Evolutionary conservation across 2,329 filamentous ascomycete species (phyloP), one percentile per base, ranked within the genome.

Genomic region (Geosmithia flava): DNA sequence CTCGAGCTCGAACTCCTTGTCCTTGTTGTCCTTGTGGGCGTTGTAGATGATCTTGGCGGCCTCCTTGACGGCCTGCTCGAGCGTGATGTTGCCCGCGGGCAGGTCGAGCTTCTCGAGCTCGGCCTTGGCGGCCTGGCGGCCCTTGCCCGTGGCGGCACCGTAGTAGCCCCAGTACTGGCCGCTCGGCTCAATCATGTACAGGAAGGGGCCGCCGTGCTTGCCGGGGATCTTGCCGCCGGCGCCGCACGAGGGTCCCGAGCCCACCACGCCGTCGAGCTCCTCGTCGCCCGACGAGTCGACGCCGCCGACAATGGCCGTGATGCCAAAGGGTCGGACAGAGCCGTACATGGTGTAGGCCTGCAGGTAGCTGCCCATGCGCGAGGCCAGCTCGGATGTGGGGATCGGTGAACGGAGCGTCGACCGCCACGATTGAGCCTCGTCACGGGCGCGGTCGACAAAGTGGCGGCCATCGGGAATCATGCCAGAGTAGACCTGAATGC

Each of bases 171-270:
- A 98, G 75, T 95, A 97, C 56, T 91, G 71, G 49, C 93, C 93
- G 61, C 89, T 95, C 42, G 93, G 93, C 74, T 98, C 93, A 58
- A 98, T 91, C 93, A 98, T 98, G 77, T 96, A 98, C 52, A 98
- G 79, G 53, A 83, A 90, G 20, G 93, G 93, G 1, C 91, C 93
- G 57, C 93, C 93, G 63, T 89, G 81, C 60, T 81, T 82, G 59
- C 80, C 80, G 27, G 64, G 68, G 42, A 82, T 76, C 71, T 93
- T 95, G 61, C 91, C 91, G 53, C 91, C 91, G 20, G 87, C 81
- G 50, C 91, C 91, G 50, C 78, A 76, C 42, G 71, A 71, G 45
- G 91, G 91, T 20, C 91, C 91, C 40, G 68, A 75, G 53, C 91
- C 91, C 37, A 96, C 91, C 68, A 95, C 83, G 53, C 88, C 91